These are phyloP conservation scores for Samsoniella hepiali DNA, from an alignment of 2,329 filamentous ascomycete genomes.

Conservation along the genomic window DNA sequence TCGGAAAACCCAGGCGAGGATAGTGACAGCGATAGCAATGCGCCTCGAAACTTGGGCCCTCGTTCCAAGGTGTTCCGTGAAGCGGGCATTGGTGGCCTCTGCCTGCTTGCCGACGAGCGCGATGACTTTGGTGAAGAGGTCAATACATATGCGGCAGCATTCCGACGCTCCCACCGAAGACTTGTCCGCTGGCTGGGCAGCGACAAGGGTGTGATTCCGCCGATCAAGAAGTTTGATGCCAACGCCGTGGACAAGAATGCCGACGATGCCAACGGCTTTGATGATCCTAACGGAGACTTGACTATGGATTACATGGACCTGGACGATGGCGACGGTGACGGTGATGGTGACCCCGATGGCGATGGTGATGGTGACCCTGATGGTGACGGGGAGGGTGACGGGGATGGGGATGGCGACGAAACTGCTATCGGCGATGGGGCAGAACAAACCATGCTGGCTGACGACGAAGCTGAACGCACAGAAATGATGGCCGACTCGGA, in stretches of 20 bases:
- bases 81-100: constrained; percentile 61
- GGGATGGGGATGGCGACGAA: constrained; percentile 33
- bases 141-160: constrained; percentile 60
- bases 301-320: constrained; percentile 42
- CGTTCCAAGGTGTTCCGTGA: constrained; percentile 46
- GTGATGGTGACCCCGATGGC: constrained; percentile 38
- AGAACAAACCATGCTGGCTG: constrained; percentile 37
- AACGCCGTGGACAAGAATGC: constrained; percentile 20
- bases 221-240: constrained; percentile 41
- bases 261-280: constrained; percentile 28
- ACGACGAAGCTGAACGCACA: constrained; percentile 43
- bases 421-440: constrained; percentile 29
- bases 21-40: constrained; percentile 56
- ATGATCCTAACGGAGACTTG: constrained; percentile 39
- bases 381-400: constrained; percentile 28
- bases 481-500: constrained; percentile 38
- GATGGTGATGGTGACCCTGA: neutral
- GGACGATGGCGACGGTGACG: constrained; percentile 37
- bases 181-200: constrained; percentile 65
- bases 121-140: constrained; percentile 78
- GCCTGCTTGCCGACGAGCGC: constrained; percentile 56
- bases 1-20: constrained; percentile 57
- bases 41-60: constrained; percentile 33
- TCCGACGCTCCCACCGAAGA: constrained; percentile 61
- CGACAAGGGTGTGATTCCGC: constrained; percentile 45